A percentile compares a stretch with the other conserved stretches of the same genome.
Conservation (phyloP, 2,329 filamentous ascomycete genomes). For the Chaetomium olivaceum region DNA sequence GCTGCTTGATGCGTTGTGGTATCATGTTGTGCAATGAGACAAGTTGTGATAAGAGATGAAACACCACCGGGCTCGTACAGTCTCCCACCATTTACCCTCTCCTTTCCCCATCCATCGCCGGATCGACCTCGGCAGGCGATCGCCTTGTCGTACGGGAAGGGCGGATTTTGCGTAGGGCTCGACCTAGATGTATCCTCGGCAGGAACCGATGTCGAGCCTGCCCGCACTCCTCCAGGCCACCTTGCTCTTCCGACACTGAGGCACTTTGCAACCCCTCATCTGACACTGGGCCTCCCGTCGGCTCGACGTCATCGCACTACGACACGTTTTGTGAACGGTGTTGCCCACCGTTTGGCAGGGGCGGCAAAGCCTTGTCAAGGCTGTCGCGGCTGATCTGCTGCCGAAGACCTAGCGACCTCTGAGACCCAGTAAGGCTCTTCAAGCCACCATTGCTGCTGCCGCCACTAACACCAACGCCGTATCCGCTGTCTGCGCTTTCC, state of each 20-base stretch:
- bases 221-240: constrained; percentile 29
- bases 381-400: constrained; percentile 54
- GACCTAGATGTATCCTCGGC: constrained; percentile 11
- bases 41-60: constrained; percentile 10
- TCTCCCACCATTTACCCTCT: neutral
- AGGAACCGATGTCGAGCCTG: constrained; percentile 25
- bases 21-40: constrained; percentile 24
- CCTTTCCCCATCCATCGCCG: neutral
- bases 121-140: neutral
- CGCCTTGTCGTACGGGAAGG: neutral
- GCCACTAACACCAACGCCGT: constrained; percentile 40
- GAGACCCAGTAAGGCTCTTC: constrained; percentile 36
- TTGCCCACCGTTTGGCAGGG: constrained; percentile 46
- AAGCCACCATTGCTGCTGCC: constrained; percentile 34
- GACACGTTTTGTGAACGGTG: constrained; percentile 23
- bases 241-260: neutral
- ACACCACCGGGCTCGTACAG: constrained; percentile 19
- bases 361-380: constrained; percentile 61
- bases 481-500: constrained; percentile 52
- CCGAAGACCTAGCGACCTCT: constrained; percentile 39
- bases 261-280: neutral
- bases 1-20: constrained; percentile 23
- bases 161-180: constrained; percentile 2
- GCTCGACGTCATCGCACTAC: constrained; percentile 23
- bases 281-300: neutral